Evolutionary conservation across 768 basidiomycete genomes (phyloP), one percentile per base, ranked within the genome.

Genomic region (Dendrothele bispora): DNA sequence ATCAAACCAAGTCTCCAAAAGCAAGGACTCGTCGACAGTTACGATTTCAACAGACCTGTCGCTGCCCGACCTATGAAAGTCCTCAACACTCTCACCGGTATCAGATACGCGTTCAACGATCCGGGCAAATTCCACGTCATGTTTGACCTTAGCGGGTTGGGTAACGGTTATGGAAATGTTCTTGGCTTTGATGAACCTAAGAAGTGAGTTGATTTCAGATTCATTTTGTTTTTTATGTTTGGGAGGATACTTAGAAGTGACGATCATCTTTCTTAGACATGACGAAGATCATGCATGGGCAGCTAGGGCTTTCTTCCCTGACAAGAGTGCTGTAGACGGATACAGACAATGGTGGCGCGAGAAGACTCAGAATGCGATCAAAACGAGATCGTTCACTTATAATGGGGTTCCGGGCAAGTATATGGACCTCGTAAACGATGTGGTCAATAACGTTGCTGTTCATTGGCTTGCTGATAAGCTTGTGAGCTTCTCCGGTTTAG

Each of bases 341-440:
- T 61, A 70, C 44, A 58, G 58, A 15, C 26, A 59, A 5, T 70
- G 62, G 63, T 64, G 68, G 50, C 55, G 56, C 12, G 55, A 57
- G 0, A 61, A 61, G 34, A 58, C 66, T 8, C 50, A 22, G 2
- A 54, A 58, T 43, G 59, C 65, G 46, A 62, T 72, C 24, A 51
- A 62, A 26, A 59, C 70, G 51, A 62, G 63, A 44, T 59, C 65
- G 6, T 70, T 61, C 58, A 63, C 46, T 50, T 66, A 69, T 41
- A 51, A 61, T 15, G 64, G 64, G 25, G 52, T 65, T 15, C 54
- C 63, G 6, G 71, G 68, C 28, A 64, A 54, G 36, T 69, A 67
- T 28, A 56, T 81, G 46, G 75, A 82, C 53, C 65, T 81, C 48
- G 72, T 77, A 14, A 64, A 68, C 30, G 73, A 78, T 48, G 76